Percentiles rank a stretch among this genome's conserved stretches.
Conservation (phyloP, 306 rosid species). For the Boehmeria nivea region DNA sequence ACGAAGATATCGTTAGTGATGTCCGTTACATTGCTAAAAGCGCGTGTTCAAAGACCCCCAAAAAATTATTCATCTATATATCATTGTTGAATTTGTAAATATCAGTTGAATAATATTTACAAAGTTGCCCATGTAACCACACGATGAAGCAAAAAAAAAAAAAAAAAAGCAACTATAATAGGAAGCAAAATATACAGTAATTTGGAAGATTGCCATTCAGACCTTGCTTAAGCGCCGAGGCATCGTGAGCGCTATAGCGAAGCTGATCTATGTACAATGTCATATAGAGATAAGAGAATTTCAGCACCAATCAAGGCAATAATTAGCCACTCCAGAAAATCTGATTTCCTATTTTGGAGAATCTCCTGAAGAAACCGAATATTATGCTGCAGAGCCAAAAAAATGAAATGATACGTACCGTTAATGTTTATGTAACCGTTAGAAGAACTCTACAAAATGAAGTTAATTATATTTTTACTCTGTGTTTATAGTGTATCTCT, state of each 20-base stretch:
- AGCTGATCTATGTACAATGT: constrained; percentile 70
- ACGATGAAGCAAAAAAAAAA: no score
- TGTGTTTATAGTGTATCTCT: no score
- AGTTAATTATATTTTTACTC: no score
- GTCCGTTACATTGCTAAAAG: no score
- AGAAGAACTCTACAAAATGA: no score
- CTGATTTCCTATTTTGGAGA: constrained; percentile 93
- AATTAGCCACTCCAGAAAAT: constrained; percentile 92
- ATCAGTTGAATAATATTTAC: no score
- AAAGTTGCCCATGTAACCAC: no score
- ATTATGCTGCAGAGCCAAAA: constrained; percentile 59
- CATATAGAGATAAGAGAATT: constrained; percentile 78
- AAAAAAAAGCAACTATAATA: no score
- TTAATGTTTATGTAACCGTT: constrained; percentile 1
- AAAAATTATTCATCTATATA: no score
- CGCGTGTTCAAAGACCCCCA: no score
- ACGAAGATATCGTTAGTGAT: no score
- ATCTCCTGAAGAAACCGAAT: constrained; percentile 97
- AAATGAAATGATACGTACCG: neutral
- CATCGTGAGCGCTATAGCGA: constrained; percentile 38
- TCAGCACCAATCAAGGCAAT: constrained; percentile 91
- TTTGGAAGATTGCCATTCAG: neutral
- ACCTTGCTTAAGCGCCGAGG: neutral
- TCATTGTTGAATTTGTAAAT: no score
- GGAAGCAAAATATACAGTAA: constrained; percentile 1